Evolutionary conservation across 106 monocot genomes (phyloP).

Genomic region (Hemerocallis citrina): DNA sequence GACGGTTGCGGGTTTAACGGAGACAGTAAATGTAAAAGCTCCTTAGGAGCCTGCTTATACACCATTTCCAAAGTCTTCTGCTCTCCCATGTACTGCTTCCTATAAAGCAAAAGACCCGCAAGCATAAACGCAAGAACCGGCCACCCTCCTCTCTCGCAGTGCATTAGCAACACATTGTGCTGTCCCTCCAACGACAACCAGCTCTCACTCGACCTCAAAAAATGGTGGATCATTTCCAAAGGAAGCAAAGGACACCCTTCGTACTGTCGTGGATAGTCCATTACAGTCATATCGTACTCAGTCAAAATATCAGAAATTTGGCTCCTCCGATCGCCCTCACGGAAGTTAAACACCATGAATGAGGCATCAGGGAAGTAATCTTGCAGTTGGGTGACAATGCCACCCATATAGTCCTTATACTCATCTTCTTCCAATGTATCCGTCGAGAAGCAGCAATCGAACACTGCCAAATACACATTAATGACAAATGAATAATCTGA

Average conservation of each 20-base stretch:
- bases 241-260: constrained; percentile 92
- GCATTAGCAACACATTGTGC: constrained; percentile 85
- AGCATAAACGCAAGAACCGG: constrained; percentile 97
- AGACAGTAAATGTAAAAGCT: constrained; percentile 59
- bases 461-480: constrained; percentile 66
- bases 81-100: constrained; percentile 75
- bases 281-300: constrained; percentile 75
- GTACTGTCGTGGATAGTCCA: constrained; percentile 84
- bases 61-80: constrained; percentile 96
- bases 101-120: constrained; percentile 80
- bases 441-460: constrained; percentile 83
- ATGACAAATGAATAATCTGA: constrained; percentile 37
- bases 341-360: constrained; percentile 89
- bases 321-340: constrained; percentile 50
- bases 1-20: constrained; percentile 85
- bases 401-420: constrained; percentile 63
- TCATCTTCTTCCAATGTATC: constrained; percentile 51
- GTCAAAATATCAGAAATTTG: constrained; percentile 68
- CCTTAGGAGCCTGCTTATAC: constrained; percentile 88
- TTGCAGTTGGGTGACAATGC: constrained; percentile 70
- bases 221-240: constrained; percentile 93
- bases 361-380: constrained; percentile 74
- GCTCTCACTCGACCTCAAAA: constrained; percentile 85
- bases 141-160: constrained; percentile 96
- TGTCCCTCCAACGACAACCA: constrained; percentile 93